Base-by-base conservation (phyloP, 2,329 filamentous ascomycete species). In the Ophiostoma angusticollis region DNA sequence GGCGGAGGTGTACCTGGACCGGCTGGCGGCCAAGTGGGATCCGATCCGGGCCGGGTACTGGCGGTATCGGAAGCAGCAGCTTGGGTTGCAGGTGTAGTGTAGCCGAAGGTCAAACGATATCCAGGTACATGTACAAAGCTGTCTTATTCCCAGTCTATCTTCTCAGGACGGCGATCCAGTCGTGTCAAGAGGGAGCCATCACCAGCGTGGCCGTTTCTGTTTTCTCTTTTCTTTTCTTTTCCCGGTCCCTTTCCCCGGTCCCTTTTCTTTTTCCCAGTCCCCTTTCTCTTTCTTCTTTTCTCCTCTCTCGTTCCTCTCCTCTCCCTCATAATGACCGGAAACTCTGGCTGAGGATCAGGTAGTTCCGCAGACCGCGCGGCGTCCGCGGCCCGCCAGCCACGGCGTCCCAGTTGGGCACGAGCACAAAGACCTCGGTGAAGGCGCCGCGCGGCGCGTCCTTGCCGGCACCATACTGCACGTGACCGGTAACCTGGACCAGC, bases 11-110 rank as follows among this genome's bases (percentile, higher is more conserved):
- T 85, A 81, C 44, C 60, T 95, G 52, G 71, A 72, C 42, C 63
- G 93, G 45, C 58, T 98, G 52, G 80, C 75, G 34, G 77, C 80
- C 53, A 87, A 79, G 64, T 98, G 86, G 71, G 91, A 98, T 67
- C 84, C 84, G 6, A 80, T 98, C 44, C 70, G 91, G 42, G 79
- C 78, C 47, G 89, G 87, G 47, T 98, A 95, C 61, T 98, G 91
- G 91, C 78, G 83, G 52, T 94, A 82, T 62, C 68, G 74, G 54
- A 76, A 74, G 54, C 53, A 64, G 49, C 53, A 75, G 35, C 35
- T 49, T 23, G 35, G 8, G 13, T n/a, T n/a, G n/a, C n/a, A n/a
- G n/a, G n/a, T n/a, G n/a, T n/a, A n/a, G n/a, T n/a, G n/a, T n/a
- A n/a, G n/a, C n/a, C n/a, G n/a, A n/a, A n/a, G n/a, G n/a, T n/a